Base-by-base conservation (phyloP, 371 early-diverging fungal genomes). In the Rhizomucor pusillus region DNA sequence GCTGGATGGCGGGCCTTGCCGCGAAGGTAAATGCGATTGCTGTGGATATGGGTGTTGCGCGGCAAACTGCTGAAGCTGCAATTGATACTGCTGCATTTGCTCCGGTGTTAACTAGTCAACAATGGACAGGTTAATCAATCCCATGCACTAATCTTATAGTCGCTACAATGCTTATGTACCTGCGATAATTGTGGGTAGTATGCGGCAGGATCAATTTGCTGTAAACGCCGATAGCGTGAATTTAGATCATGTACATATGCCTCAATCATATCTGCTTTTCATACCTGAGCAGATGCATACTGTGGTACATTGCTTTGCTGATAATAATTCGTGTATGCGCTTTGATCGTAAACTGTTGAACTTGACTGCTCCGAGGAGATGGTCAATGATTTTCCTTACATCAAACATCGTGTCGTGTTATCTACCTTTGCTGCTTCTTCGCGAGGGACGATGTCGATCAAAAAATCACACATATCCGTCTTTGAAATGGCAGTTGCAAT, bases 401-500 rank as follows among this genome's bases (percentile, higher is more conserved):
- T 25, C 14, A 23, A 19, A 13, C 13, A n/a, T 52, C n/a, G n/a
- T 9, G 14, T 51, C 14, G 6, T 16, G 24, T 36, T 6, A 39
- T 40, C 35, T 50, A 59, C 62, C 56, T 59, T 67, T n/a, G 60
- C 43, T 24, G 68, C 76, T 62, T 92, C 93, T 52, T 95, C 97
- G 33, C 97, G 77, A 5, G 99, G 99, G 13, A 99, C 94, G 71
- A 99, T 93, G 69, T 99, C 99, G 58, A 99, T 97, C 61, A 99
- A 71, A 67, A 99, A 99, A 67, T 99, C 99, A 77, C 91, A 99
- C 88, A 92, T 89, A 59, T 99, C 99, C 16, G 93, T 87, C 65
- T 95, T 92, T 52, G 90, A 84, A 24, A 98, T 86, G 2, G 99
- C 99, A 19, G 89, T 85, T 11, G 94, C 91, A 37, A 99, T 90